Evolutionary conservation across 1,284 basidiomycete genomes (phyloP).

Genomic region (Heterobasidion irregulare): DNA sequence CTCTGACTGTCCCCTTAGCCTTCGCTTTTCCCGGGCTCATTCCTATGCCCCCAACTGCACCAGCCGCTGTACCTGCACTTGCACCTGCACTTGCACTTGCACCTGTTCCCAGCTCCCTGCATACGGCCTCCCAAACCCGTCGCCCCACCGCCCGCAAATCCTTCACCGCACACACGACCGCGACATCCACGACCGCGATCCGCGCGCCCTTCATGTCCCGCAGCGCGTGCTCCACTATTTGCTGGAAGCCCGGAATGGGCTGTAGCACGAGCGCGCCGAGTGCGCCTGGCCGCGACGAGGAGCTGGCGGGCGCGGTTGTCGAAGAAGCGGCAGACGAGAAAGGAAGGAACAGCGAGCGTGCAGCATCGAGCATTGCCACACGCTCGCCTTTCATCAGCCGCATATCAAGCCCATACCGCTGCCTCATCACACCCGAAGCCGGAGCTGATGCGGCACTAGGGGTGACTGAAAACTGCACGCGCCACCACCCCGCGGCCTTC

Average conservation of each 20-base stretch:
- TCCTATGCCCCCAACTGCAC: background rate
- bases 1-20: too few species aligned
- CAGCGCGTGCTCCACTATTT: slow-evolving; percentile 20
- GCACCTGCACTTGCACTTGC: background rate
- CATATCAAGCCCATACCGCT: slow-evolving; percentile 70
- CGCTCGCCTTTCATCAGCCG: slow-evolving; percentile 61
- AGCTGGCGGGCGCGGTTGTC: background rate
- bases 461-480: slow-evolving; percentile 32
- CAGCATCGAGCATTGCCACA: slow-evolving; percentile 61
- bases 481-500: slow-evolving; percentile 75
- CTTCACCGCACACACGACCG: slow-evolving; percentile 48
- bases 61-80: background rate
- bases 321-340: slow-evolving; percentile 7
- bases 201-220: slow-evolving; percentile 28
- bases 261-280: slow-evolving; percentile 32
- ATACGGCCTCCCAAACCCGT: slow-evolving; percentile 25
- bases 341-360: slow-evolving; percentile 44
- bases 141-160: slow-evolving; percentile 36
- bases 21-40: too few species aligned
- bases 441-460: background rate
- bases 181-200: slow-evolving; percentile 51
- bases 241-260: slow-evolving; percentile 48
- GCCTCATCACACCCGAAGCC: background rate
- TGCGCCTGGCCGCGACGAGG: background rate
- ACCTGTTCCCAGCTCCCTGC: slow-evolving; percentile 21